These are phyloP conservation scores for Knufia fluminis DNA, from an alignment of 2,329 filamentous ascomycete genomes.

Conservation along the genomic window DNA sequence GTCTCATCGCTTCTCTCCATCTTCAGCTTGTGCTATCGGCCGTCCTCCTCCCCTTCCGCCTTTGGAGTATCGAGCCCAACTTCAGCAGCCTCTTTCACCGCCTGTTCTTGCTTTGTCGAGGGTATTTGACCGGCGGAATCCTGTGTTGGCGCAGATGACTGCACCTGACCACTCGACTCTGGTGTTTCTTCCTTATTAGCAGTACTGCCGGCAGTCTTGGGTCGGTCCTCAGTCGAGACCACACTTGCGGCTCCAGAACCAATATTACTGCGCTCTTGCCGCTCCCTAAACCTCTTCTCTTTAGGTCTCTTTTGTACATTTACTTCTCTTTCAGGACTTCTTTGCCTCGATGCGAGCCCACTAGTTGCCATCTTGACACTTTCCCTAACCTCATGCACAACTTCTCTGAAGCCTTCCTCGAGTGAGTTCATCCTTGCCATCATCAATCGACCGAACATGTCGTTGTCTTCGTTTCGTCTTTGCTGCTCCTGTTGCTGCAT, in stretches of 20 bases:
- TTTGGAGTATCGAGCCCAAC: neutral
- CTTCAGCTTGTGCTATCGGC: neutral
- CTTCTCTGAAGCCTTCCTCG: slow-evolving; percentile 80
- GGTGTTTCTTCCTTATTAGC: too few species aligned
- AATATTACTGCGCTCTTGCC: slow-evolving; percentile 1
- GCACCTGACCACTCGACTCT: neutral
- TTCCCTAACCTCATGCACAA: slow-evolving; percentile 70
- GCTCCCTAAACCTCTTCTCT: slow-evolving; percentile 14
- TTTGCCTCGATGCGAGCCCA: slow-evolving; percentile 3
- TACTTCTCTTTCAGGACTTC: slow-evolving; percentile 22
- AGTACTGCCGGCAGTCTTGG: slow-evolving; percentile 8
- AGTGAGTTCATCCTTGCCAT: slow-evolving; percentile 85
- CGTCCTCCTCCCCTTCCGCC: neutral
- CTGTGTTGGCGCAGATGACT: neutral
- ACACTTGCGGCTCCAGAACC: neutral
- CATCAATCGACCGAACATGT: slow-evolving; percentile 70
- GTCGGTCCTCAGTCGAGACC: slow-evolving; percentile 7
- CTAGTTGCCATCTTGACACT: slow-evolving; percentile 30
- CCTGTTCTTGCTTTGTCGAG: too few species aligned
- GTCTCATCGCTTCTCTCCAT: too few species aligned
- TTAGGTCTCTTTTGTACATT: slow-evolving; percentile 23
- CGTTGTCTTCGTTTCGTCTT: slow-evolving; percentile 36
- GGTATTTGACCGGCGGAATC: neutral
- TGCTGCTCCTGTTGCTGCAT: slow-evolving; percentile 28
- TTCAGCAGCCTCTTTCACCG: neutral